These are phyloP conservation scores for Boletus rex-veris DNA, from an alignment of 768 basidiomycete genomes.

Conservation along the genomic window DNA sequence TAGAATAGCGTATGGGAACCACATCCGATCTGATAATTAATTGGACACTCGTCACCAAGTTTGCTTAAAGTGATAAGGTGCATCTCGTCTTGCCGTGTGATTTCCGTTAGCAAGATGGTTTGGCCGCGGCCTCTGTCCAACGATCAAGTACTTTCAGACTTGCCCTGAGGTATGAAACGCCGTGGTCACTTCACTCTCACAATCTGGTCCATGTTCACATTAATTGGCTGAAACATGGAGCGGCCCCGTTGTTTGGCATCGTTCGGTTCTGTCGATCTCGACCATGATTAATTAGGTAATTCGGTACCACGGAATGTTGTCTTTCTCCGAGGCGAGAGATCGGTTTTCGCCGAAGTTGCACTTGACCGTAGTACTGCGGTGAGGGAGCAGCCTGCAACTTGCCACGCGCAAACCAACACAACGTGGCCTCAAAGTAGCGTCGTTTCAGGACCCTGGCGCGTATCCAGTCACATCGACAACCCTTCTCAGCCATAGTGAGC, in stretches of 20 bases:
- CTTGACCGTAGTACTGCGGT: constrained; percentile 1
- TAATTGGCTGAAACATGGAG: not conserved
- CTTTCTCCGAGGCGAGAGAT: constrained; percentile 3
- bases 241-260: not conserved
- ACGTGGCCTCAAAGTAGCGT: constrained; percentile 18
- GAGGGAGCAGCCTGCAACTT: not conserved
- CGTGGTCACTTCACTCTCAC: too few species aligned
- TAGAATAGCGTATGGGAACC: constrained; percentile 1
- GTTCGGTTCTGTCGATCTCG: constrained; percentile 19
- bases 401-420: constrained; percentile 17
- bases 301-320: constrained; percentile 10
- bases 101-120: not conserved
- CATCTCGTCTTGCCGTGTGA: not conserved
- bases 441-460: constrained; percentile 24
- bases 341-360: constrained; percentile 16
- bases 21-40: constrained; percentile 1
- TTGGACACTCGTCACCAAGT: not conserved
- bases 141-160: too few species aligned
- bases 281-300: constrained; percentile 21
- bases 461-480: constrained; percentile 26
- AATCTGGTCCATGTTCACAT: constrained; percentile 4
- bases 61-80: too few species aligned
- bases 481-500: constrained; percentile 15
- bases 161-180: too few species aligned
- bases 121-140: not conserved